These are phyloP conservation scores for Yarrowia keelungensis DNA, from an alignment of 805 yeast genomes.

Conservation along the genomic window DNA sequence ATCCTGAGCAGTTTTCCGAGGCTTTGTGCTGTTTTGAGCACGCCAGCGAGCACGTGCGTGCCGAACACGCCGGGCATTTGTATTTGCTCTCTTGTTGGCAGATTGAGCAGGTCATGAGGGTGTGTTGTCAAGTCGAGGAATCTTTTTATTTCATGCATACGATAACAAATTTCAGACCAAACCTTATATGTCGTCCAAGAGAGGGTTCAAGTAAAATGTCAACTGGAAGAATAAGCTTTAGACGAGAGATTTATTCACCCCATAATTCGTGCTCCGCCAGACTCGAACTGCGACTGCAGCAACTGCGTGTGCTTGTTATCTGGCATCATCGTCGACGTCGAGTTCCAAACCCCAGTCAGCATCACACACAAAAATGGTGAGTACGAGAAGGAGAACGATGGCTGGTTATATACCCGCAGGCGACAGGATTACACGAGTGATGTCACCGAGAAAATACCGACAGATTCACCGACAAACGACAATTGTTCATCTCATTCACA, in stretches of 20 bases:
- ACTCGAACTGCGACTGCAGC: constrained; percentile 20
- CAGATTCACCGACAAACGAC: too few relatives aligned
- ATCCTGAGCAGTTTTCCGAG: constrained; percentile 69
- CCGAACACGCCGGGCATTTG: constrained; percentile 79
- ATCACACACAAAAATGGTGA: constrained; percentile 33
- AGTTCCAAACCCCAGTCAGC: constrained; percentile 9
- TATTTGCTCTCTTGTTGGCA: constrained; percentile 63
- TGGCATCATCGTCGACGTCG: constrained; percentile 36
- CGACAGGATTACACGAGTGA: too few relatives aligned
- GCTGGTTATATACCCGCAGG: too few relatives aligned
- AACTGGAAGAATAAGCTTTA: background rate
- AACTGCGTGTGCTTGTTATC: constrained; percentile 33
- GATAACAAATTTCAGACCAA: constrained; percentile 34
- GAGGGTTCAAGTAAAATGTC: background rate
- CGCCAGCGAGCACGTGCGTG: constrained; percentile 68
- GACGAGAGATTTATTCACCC: background rate
- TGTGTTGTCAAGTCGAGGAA: constrained; percentile 5
- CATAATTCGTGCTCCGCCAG: background rate
- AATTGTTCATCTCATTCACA: too few relatives aligned
- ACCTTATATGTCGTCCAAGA: background rate
- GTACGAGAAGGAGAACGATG: background rate
- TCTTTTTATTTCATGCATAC: constrained; percentile 31
- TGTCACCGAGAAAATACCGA: background rate
- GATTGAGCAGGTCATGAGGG: constrained; percentile 53
- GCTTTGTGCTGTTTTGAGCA: constrained; percentile 78